phyloP scores from a whole-genome alignment of 257 asterid species.

The Nicotiana obtusifolia region DNA sequence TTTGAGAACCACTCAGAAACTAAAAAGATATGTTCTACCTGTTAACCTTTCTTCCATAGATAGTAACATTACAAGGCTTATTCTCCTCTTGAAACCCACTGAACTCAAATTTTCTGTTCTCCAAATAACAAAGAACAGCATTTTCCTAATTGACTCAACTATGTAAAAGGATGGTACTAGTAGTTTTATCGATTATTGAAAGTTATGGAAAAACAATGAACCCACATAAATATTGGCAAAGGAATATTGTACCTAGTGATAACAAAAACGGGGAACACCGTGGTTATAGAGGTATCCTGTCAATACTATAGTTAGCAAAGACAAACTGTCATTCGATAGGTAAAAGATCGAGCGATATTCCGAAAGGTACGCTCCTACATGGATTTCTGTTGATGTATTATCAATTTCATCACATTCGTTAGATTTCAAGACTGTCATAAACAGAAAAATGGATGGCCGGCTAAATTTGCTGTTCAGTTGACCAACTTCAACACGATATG shows the following conservation, averaged over 20 bases:
- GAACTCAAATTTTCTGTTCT: neutral
- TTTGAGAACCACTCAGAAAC: neutral
- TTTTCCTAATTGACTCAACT: conserved; percentile 1
- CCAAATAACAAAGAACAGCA: neutral
- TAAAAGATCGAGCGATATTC: neutral
- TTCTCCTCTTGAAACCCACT: neutral
- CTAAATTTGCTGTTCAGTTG: neutral
- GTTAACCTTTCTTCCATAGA: conserved; percentile 3
- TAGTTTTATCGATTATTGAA: neutral
- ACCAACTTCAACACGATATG: neutral
- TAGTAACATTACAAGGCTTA: neutral
- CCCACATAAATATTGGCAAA: neutral
- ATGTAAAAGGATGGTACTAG: neutral
- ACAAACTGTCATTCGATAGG: neutral
- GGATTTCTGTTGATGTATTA: neutral
- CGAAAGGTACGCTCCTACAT: neutral
- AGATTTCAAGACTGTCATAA: neutral
- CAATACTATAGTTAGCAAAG: conserved; percentile 3
- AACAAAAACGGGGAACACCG: neutral
- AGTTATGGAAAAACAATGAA: neutral
- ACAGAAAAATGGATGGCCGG: neutral
- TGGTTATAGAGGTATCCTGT: neutral
- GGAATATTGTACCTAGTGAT: neutral
- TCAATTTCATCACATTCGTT: neutral
- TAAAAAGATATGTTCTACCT: neutral